These are phyloP conservation scores for Diaporthe longicolla DNA, from an alignment of 2,329 filamentous ascomycete genomes.

Conservation along the genomic window DNA sequence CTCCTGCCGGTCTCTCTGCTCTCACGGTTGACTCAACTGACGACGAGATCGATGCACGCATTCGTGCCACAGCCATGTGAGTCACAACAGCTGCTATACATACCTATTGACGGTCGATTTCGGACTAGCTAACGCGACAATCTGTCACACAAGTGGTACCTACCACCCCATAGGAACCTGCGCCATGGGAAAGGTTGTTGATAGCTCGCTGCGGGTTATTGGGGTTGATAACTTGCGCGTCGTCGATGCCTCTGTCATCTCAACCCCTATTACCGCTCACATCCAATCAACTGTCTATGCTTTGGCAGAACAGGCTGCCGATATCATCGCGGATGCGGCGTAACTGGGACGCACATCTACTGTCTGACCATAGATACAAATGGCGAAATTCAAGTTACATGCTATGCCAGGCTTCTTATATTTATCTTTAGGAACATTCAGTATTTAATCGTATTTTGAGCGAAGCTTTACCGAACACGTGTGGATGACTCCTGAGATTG, in stretches of 20 bases:
- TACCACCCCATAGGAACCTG: slow-evolving; percentile 27
- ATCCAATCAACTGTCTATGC: slow-evolving; percentile 53
- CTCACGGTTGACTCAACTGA: slow-evolving; percentile 24
- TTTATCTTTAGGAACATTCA: too few species aligned
- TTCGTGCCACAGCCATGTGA: slow-evolving; percentile 21
- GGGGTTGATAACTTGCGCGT: slow-evolving; percentile 46
- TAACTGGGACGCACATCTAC: not conserved
- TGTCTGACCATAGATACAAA: not conserved
- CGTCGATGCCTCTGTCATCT: slow-evolving; percentile 54
- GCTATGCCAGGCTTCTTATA: too few species aligned
- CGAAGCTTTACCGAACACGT: too few species aligned
- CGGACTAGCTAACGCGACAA: not conserved
- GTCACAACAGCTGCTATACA: not conserved
- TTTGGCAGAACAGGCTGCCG: slow-evolving; percentile 53
- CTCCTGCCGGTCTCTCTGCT: slow-evolving; percentile 13
- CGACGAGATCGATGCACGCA: slow-evolving; percentile 18
- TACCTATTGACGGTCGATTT: too few species aligned
- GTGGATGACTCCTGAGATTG: too few species aligned
- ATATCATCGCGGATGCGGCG: slow-evolving; percentile 44
- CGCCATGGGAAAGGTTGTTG: slow-evolving; percentile 47
- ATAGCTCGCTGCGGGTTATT: slow-evolving; percentile 45
- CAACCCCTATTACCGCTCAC: slow-evolving; percentile 50
- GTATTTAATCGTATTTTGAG: not conserved
- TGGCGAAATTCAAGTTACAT: not conserved
- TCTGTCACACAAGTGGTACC: not conserved